Percentiles rank a stretch among this genome's conserved stretches.
Evolutionary conservation across 257 asterid species (phyloP).

Genomic region (Verbena officinalis): DNA sequence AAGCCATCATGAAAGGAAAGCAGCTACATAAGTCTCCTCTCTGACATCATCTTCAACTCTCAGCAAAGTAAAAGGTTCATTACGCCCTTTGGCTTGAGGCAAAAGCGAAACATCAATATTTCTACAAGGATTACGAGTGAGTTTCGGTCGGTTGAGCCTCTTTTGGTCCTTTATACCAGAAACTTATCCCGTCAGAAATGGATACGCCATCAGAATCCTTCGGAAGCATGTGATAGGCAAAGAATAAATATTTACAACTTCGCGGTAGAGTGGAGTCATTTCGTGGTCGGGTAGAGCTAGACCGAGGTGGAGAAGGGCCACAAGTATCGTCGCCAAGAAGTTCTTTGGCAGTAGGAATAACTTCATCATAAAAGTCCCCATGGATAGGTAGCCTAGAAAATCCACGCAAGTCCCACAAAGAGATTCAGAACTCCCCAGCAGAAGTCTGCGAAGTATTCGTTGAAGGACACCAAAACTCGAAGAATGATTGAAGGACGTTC

Average conservation of each 20-base stretch:
- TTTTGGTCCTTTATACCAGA: not conserved
- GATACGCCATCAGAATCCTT: not conserved
- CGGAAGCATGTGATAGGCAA: not conserved
- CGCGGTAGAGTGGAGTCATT: no score
- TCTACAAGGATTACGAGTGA: not conserved
- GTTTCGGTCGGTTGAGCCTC: not conserved
- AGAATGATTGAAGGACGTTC: no score
- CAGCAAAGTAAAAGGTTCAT: not conserved
- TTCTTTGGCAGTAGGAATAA: not conserved
- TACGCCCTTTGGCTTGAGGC: not conserved
- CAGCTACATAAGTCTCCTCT: not conserved
- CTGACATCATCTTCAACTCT: not conserved
- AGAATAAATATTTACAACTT: not conserved
- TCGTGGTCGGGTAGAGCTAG: no score
- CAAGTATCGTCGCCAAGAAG: not conserved
- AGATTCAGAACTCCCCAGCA: not conserved
- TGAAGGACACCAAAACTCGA: not conserved
- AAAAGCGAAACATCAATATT: not conserved
- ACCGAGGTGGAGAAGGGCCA: no score
- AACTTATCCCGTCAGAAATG: not conserved
- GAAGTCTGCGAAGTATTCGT: not conserved
- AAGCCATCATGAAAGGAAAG: not conserved
- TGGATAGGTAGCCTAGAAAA: not conserved
- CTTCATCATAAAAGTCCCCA: not conserved
- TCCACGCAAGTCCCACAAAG: not conserved